These are phyloP conservation scores for Aspergillus clavatus DNA, from an alignment of 2,329 filamentous ascomycete genomes.

Conservation along the genomic window DNA sequence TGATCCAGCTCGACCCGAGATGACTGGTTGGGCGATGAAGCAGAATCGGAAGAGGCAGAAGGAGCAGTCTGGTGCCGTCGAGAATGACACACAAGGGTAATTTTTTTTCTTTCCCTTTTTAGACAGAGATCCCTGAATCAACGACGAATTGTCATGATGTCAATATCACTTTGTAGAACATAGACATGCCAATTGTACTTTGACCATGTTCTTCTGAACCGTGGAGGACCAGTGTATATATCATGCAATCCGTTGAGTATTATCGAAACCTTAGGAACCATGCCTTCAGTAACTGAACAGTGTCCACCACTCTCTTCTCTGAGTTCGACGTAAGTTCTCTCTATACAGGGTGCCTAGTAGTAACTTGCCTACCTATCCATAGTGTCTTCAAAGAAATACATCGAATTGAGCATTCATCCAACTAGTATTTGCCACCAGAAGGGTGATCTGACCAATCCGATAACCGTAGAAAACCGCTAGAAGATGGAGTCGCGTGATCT, in stretches of 20 bases:
- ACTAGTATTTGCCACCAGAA: background rate
- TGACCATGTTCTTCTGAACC: too few species aligned
- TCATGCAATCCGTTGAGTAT: too few species aligned
- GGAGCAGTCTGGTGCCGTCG: slow-evolving; percentile 13
- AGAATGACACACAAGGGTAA: slow-evolving; percentile 16
- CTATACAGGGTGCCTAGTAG: too few species aligned
- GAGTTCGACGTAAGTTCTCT: too few species aligned
- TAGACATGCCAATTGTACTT: too few species aligned
- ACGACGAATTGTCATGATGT: background rate
- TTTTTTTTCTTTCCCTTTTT: background rate
- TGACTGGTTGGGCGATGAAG: slow-evolving; percentile 44
- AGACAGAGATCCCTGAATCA: slow-evolving; percentile 13
- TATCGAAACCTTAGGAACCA: too few species aligned
- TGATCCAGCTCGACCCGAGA: slow-evolving; percentile 40
- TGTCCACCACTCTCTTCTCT: too few species aligned
- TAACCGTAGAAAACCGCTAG: background rate
- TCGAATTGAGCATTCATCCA: background rate
- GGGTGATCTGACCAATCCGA: slow-evolving; percentile 2
- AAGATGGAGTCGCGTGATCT: slow-evolving; percentile 10
- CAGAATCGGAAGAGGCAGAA: slow-evolving; percentile 37
- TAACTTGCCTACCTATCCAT: too few species aligned
- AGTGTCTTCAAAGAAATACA: background rate
- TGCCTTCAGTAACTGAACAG: too few species aligned
- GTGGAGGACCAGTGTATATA: too few species aligned
- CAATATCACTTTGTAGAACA: background rate